These are phyloP conservation scores for Xylariaceae sp. DNA, from an alignment of 2,329 filamentous ascomycete species.

Conservation along the genomic window DNA sequence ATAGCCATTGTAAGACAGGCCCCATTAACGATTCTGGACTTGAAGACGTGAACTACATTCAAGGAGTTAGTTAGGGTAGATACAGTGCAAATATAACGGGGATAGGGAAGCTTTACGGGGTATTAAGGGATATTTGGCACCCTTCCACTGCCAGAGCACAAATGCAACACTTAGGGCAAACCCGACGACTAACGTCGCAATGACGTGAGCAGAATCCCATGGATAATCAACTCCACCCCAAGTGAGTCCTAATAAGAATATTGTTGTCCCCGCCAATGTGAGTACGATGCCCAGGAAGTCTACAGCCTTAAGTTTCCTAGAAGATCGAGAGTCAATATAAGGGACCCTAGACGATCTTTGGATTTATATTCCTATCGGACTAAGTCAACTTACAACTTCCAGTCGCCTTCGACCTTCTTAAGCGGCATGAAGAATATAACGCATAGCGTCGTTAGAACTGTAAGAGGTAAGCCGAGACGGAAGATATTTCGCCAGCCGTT, in stretches of 20 bases:
- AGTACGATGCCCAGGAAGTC: slow-evolving; percentile 57
- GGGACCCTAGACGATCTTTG: not conserved
- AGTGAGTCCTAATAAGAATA: slow-evolving; percentile 57
- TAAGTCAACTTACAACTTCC: slow-evolving; percentile 46
- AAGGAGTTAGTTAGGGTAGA: not conserved
- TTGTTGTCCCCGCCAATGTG: slow-evolving; percentile 51
- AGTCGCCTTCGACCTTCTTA: slow-evolving; percentile 58
- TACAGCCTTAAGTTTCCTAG: slow-evolving; percentile 54
- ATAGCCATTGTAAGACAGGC: slow-evolving; percentile 63
- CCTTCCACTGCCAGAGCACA: slow-evolving; percentile 59
- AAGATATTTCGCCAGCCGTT: slow-evolving; percentile 62
- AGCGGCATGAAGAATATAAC: slow-evolving; percentile 63
- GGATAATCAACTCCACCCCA: slow-evolving; percentile 66
- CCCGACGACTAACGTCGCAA: slow-evolving; percentile 61
- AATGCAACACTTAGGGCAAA: slow-evolving; percentile 53
- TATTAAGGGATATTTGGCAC: slow-evolving; percentile 54
- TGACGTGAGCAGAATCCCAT: slow-evolving; percentile 61
- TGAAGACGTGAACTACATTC: slow-evolving; percentile 57
- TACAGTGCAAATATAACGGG: slow-evolving; percentile 3
- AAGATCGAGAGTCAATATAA: not conserved
- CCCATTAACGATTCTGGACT: slow-evolving; percentile 58
- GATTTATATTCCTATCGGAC: not conserved
- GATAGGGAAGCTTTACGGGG: slow-evolving; percentile 43
- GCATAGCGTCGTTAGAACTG: slow-evolving; percentile 51
- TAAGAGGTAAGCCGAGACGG: slow-evolving; percentile 59